Evolutionary conservation across 352 stramenopile species (phyloP), one percentile per base, ranked within the genome.

Genomic region (Phytophthora boehmeriae): DNA sequence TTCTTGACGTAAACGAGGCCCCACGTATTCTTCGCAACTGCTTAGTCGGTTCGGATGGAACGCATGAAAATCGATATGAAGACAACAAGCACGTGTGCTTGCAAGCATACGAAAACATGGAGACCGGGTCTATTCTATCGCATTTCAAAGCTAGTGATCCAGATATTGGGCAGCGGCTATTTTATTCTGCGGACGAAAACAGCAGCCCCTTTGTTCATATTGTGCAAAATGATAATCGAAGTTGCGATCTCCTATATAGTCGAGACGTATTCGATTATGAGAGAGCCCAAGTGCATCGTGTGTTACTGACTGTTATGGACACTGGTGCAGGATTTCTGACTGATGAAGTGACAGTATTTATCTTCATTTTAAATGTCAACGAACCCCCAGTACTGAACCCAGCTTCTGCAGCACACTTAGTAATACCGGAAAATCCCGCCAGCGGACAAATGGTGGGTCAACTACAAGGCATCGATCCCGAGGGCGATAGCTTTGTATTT

Each of bases 51-150:
- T 41, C 67, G 6, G 55, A 78, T 41, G 62, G 72, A 5, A 57
- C 62, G 0, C 41, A 59, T 5, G 68, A 63, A 14, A 51, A 87
- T 36, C 72, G 67, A 5, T 77, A 71, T 38, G 70, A 86, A 48
- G 54, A 36, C 3, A 89, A 89, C 53, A 46, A 78, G 11, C 72
- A 89, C 16, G 54, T 87, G 2, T 89, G 79, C 17, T 4, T 87
- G 5, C 54, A 71, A 51, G 64, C 71, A 1, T 44, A 57, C 9
- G 79, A 89, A 56, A 76, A 83, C 45, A 1, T 60, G 8, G 20
- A 38, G 10, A 23, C 64, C 27, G 67, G 54, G 6, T 67, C 66
- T 16, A 0, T 78, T 1, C 52, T 89, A 22, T 28, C 57, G 4
- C 36, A 49, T 5, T 54, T 86, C 16, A 44, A 56, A 35, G 76